Conservation (phyloP, 768 basidiomycete species). For the Paxillus rubicundulus region DNA sequence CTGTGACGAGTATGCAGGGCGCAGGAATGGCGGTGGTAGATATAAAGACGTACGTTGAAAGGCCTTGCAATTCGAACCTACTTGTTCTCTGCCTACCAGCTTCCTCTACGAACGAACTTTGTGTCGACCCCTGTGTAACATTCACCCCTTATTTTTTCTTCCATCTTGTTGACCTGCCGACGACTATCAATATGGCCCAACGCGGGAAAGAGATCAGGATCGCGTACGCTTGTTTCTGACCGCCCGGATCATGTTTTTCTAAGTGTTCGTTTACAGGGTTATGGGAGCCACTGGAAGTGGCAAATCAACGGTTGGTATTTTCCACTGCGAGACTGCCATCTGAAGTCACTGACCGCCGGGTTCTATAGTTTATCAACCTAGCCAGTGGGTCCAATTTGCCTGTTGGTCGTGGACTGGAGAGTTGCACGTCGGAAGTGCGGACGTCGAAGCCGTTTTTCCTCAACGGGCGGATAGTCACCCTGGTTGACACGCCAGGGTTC, state of each 20-base stretch:
- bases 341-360: constrained; percentile 3
- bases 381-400: constrained; percentile 47
- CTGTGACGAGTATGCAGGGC: constrained; percentile 16
- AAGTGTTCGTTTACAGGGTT: constrained; percentile 20
- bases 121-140: not conserved
- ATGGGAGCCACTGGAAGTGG: constrained; percentile 38
- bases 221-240: constrained; percentile 21
- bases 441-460: constrained; percentile 43
- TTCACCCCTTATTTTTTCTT: not conserved
- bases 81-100: not conserved
- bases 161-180: not conserved
- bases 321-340: not conserved
- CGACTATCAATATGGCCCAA: constrained; percentile 20
- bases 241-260: not conserved
- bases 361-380: constrained; percentile 50
- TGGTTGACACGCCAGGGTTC: constrained; percentile 64
- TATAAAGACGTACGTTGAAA: constrained; percentile 15
- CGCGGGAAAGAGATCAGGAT: constrained; percentile 32
- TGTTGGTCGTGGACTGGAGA: constrained; percentile 46
- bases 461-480: constrained; percentile 42
- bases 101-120: not conserved
- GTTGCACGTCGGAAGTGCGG: constrained; percentile 49
- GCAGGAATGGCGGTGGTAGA: not conserved
- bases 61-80: not conserved
- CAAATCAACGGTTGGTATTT: constrained; percentile 33